These are phyloP conservation scores for Tephrocybe sp. DNA, from an alignment of 768 basidiomycete genomes.

Conservation along the genomic window DNA sequence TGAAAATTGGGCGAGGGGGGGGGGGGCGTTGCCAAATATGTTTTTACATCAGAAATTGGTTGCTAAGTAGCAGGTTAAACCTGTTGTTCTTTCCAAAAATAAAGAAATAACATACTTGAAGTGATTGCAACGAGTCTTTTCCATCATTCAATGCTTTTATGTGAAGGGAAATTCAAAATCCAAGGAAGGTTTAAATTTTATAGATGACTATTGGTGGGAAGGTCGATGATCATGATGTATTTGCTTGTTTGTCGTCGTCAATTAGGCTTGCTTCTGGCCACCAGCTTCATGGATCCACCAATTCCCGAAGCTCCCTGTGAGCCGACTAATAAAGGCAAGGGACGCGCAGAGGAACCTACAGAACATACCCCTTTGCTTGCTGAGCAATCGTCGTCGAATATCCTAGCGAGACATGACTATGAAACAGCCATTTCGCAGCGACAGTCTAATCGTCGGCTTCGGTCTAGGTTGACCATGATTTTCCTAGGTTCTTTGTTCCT, in stretches of 20 bases:
- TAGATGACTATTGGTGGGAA: too few species aligned
- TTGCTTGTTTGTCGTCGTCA: too few species aligned
- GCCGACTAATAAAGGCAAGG: conserved; percentile 49
- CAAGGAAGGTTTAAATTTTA: too few species aligned
- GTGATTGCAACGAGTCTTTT: too few species aligned
- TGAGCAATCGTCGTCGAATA: conserved; percentile 31
- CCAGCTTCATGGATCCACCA: too few species aligned
- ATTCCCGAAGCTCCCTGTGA: conserved; percentile 12
- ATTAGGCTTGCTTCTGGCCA: too few species aligned
- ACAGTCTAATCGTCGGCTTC: conserved; percentile 28
- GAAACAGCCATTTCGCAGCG: conserved; percentile 9
- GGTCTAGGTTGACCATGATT: conserved; percentile 39
- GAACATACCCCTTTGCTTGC: conserved; percentile 56
- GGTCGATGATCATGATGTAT: too few species aligned
- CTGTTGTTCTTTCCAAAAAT: too few species aligned
- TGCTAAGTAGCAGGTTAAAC: conserved; percentile 2
- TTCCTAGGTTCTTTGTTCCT: conserved; percentile 57
- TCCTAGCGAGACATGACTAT: conserved; percentile 16
- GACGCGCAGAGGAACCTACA: conserved; percentile 40
- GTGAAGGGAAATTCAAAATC: too few species aligned
- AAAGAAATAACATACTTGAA: too few species aligned
- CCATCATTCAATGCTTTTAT: too few species aligned
- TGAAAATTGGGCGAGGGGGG: background rate
- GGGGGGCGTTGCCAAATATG: conserved; percentile 8
- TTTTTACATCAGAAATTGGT: conserved; percentile 5